Evolutionary conservation across 2,329 filamentous ascomycete genomes (phyloP), one percentile per base, ranked within the genome.

Genomic region (Curvularia eragrostidis): DNA sequence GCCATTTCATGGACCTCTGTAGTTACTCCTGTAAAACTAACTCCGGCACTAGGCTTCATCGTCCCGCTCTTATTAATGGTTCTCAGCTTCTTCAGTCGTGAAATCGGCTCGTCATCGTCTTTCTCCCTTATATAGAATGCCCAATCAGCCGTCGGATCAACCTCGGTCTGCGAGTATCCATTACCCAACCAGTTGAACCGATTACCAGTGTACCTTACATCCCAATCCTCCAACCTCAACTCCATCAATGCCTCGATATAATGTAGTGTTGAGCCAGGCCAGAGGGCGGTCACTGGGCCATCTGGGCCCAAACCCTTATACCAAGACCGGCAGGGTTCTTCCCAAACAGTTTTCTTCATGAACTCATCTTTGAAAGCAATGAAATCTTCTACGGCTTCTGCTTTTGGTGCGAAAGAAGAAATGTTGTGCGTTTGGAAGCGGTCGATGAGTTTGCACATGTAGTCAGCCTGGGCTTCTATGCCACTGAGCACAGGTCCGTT

Each of bases 341-440:
- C 67, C 77, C 79, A 84, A 0, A 83, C 81, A 0, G 80, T 80
- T 21, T 66, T 71, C 54, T 75, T 67, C 76, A 83, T 80, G 68
- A 80, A 82, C 9, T 68, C 61, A 54, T 82, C 78, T 41, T 79
- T 79, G 71, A 79, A 77, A 3, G 73, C 73, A 55, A 81, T 77
- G 68, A 86, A 86, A 59, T 85, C 84, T 10, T 72, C 69, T 7
- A 85, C 79, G 2, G 69, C 81, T 18, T 78, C 77, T 0, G 72
- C 66, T 63, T 82, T 82, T 10, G 83, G 78, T 8, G 77, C 68
- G 18, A 73, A 79, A 4, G 77, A 73, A 5, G 69, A 67, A 53
- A 84, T 80, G 67, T 81, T 78, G 65, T 82, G 74, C 2, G 78
- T 81, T 66, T 84, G 79, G 63, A 78, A 81, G 38, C 81, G 79